phyloP scores from a whole-genome alignment of 768 basidiomycete genomes.

The Pisolithus albus region DNA sequence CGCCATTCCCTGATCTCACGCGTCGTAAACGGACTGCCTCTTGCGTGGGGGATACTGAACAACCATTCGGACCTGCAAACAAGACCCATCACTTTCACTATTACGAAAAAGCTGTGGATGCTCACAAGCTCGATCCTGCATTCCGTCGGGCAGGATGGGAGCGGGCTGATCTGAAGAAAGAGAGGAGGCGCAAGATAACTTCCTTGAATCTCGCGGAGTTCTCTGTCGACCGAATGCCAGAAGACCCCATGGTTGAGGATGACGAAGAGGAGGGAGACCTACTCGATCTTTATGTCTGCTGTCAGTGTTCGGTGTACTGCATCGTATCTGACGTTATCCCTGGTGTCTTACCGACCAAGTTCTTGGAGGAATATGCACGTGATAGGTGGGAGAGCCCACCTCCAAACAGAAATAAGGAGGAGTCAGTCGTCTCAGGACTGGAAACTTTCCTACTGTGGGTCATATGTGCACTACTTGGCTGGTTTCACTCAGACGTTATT shows the following conservation, averaged over 20 bases:
- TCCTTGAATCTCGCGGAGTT: conserved; percentile 28
- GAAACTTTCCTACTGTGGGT: conserved; percentile 66
- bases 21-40: conserved; percentile 43
- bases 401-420: conserved; percentile 46
- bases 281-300: conserved; percentile 77
- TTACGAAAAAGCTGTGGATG: conserved; percentile 64
- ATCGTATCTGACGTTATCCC: conserved; percentile 65
- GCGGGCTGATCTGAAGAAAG: conserved; percentile 41
- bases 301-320: conserved; percentile 74
- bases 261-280: conserved; percentile 44
- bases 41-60: conserved; percentile 49
- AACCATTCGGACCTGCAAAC: conserved; percentile 42
- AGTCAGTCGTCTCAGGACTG: conserved; percentile 47
- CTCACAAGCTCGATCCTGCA: conserved; percentile 59
- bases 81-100: conserved; percentile 78
- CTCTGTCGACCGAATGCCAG: conserved; percentile 17
- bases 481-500: not conserved
- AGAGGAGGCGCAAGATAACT: conserved; percentile 46
- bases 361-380: conserved; percentile 54
- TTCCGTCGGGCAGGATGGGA: conserved; percentile 58
- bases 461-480: not conserved
- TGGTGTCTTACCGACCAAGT: conserved; percentile 59
- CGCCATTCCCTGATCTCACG: conserved; percentile 48
- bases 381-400: conserved; percentile 58
- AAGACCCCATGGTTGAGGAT: conserved; percentile 28